Conservation (phyloP, 108 stramenopile species). For the Aurantiochytrium sp. region DNA sequence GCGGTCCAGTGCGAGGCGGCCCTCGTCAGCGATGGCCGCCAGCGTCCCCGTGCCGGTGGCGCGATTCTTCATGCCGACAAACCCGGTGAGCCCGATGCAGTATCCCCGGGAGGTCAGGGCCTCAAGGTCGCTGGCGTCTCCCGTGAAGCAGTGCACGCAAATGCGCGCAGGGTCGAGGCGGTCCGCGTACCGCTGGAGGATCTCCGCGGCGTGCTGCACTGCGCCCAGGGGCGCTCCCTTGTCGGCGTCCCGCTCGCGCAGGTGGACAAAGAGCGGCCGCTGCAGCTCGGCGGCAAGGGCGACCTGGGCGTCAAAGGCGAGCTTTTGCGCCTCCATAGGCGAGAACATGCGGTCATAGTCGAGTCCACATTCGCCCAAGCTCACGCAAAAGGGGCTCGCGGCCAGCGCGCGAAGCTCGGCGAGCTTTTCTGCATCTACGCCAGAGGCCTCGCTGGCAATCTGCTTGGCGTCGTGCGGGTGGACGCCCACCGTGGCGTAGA, state of each 20-base stretch:
- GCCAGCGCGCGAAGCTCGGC: not conserved
- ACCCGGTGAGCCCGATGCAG: conserved; percentile 29
- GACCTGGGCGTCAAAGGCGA: conserved; percentile 24
- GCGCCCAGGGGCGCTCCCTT: not conserved
- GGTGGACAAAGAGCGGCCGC: conserved; percentile 22
- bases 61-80: conserved; percentile 19
- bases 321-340: conserved; percentile 15
- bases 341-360: conserved; percentile 40
- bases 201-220: not conserved
- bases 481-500: conserved; percentile 23
- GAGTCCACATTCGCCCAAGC: conserved; percentile 37
- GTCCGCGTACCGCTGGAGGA: not conserved
- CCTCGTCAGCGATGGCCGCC: not conserved
- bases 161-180: not conserved
- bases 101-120: not conserved
- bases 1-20: not conserved
- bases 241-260: conserved; percentile 1
- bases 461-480: conserved; percentile 37
- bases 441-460: not conserved
- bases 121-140: not conserved
- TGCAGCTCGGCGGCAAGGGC: not conserved
- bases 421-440: not conserved
- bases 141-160: conserved; percentile 38
- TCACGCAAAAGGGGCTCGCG: conserved; percentile 17
- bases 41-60: not conserved